A percentile compares a stretch with the other conserved stretches of the same genome.
Evolutionary conservation across 345 rosid genomes (phyloP).

Genomic region (Eucalyptus microcorys): DNA sequence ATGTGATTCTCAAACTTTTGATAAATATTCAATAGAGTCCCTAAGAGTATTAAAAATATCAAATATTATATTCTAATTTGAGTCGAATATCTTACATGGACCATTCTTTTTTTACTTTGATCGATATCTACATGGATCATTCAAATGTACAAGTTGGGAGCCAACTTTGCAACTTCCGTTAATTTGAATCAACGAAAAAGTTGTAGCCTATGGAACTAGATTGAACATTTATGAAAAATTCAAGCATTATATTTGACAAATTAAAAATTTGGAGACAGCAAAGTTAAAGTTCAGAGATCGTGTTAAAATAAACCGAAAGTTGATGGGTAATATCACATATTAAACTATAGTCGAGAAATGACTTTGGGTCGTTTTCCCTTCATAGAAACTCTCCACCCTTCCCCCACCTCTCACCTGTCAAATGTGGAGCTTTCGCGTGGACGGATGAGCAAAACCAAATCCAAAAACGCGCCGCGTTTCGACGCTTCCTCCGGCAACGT

Average conservation of each 20-base stretch:
- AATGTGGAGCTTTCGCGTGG: not conserved
- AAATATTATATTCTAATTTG: not conserved
- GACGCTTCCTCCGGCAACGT: not conserved
- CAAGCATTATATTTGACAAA: fast-evolving
- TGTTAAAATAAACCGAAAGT: fast-evolving
- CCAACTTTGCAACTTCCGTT: not conserved
- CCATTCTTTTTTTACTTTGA: not conserved
- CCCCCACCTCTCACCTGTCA: not conserved
- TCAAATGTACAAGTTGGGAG: fast-evolving
- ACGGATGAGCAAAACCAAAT: not conserved
- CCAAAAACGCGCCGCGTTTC: not conserved
- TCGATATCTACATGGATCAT: not conserved
- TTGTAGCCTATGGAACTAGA: fast-evolving
- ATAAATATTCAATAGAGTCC: not conserved
- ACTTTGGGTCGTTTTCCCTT: not conserved
- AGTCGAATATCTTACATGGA: not conserved
- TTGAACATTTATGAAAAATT: not conserved
- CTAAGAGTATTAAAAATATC: not conserved
- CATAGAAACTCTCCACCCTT: not conserved
- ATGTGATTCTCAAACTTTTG: not conserved
- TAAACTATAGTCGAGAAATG: not conserved
- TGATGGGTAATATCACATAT: fast-evolving
- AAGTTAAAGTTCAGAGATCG: fast-evolving
- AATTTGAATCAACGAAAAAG: fast-evolving
- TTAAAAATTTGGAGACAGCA: not conserved